Evolutionary conservation across 2,329 filamentous ascomycete genomes (phyloP).

Genomic region (Paracoccidioides brasiliensis): DNA sequence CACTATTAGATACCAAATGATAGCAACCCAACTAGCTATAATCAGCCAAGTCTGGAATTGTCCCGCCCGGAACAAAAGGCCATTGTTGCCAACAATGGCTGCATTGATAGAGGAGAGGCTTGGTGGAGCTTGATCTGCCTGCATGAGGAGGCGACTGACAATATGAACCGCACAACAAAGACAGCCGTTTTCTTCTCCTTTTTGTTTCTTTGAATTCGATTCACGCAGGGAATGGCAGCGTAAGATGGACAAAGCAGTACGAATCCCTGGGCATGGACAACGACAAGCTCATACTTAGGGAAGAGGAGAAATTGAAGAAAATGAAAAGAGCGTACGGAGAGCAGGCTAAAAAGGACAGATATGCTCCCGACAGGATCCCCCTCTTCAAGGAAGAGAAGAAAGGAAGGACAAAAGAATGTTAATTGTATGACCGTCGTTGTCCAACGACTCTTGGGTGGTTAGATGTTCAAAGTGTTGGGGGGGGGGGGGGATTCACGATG

Average conservation of each 20-base stretch:
- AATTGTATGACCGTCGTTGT: background rate
- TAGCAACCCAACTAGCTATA: constrained; percentile 33
- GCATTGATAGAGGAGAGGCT: constrained; percentile 6
- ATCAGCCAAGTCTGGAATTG: constrained; percentile 21
- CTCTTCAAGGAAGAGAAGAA: background rate
- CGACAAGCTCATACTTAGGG: background rate
- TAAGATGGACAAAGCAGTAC: background rate
- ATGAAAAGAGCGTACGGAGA: background rate
- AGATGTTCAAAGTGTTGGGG: too few species aligned
- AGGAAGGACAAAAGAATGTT: background rate
- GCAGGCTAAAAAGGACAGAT: background rate
- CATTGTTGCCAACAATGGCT: constrained; percentile 10
- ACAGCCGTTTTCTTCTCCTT: background rate
- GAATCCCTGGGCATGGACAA: background rate
- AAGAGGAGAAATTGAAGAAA: background rate
- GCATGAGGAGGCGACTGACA: background rate
- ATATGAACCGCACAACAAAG: background rate
- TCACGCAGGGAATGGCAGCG: background rate
- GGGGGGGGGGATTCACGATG: background rate
- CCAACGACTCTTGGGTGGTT: too few species aligned
- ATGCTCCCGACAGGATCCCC: background rate
- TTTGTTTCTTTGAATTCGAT: background rate
- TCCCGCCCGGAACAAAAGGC: background rate
- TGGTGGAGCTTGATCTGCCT: constrained; percentile 1
- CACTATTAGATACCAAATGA: constrained; percentile 46